Conservation (phyloP, 768 basidiomycete species). For the Trametes gibbosa region DNA sequence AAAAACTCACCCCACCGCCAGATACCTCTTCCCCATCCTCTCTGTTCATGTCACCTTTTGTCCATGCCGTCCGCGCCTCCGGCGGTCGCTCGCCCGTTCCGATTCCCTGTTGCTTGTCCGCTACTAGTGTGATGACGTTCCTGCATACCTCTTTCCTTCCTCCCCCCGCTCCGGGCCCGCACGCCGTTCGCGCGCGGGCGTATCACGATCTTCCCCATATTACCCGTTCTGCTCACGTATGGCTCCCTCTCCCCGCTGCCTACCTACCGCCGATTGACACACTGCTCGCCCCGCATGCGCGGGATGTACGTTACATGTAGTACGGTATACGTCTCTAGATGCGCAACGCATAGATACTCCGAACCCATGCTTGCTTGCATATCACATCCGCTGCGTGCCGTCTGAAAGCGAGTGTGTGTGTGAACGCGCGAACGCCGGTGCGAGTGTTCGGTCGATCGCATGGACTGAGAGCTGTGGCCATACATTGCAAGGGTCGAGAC, state of each 20-base stretch:
- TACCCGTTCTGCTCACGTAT: not conserved
- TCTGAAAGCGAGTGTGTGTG: no score
- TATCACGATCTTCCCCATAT: not conserved
- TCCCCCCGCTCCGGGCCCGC: not conserved
- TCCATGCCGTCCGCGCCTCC: not conserved
- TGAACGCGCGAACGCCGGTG: not conserved
- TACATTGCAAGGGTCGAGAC: not conserved
- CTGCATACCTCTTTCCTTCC: constrained; percentile 4
- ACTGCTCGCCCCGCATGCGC: not conserved
- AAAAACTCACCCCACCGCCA: not conserved
- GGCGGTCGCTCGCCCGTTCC: constrained; percentile 13
- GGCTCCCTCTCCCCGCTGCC: not conserved
- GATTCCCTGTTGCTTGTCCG: constrained; percentile 14
- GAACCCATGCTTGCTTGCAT: not conserved
- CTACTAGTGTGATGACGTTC: not conserved
- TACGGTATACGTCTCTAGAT: constrained; percentile 10
- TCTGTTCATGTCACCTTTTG: not conserved
- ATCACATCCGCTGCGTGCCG: not conserved
- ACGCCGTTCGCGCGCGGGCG: not conserved
- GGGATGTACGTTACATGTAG: constrained; percentile 17
- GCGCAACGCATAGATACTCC: constrained; percentile 13
- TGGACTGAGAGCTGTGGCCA: not conserved
- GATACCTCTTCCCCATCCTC: constrained; percentile 1
- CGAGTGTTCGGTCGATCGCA: not conserved
- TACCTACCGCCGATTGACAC: not conserved